A percentile compares a stretch with the other conserved stretches of the same genome.
These are phyloP conservation scores for Guyanaporus albipodus DNA, from an alignment of 768 basidiomycete genomes.

Conservation along the genomic window DNA sequence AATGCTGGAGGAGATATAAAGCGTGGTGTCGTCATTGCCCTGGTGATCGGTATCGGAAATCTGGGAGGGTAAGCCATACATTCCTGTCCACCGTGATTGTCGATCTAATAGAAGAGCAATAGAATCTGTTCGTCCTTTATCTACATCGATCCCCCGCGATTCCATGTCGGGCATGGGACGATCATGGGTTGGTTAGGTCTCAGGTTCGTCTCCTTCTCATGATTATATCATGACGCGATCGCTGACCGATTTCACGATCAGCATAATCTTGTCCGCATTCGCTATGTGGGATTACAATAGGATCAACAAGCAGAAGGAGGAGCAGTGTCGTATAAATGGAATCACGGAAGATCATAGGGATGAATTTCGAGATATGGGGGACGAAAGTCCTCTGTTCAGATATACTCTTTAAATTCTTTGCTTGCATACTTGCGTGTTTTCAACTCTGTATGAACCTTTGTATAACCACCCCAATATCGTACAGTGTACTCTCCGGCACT, in stretches of 20 bases:
- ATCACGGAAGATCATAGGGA: conserved; percentile 38
- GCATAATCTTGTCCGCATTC: conserved; percentile 40
- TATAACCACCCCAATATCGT: too few relatives aligned
- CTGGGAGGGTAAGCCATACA: conserved; percentile 42
- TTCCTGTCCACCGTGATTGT: conserved; percentile 9
- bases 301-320: conserved; percentile 48
- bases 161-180: conserved; percentile 36
- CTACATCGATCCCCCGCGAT: conserved; percentile 37
- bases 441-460: too few relatives aligned
- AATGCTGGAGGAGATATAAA: conserved; percentile 55
- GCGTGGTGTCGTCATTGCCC: conserved; percentile 47
- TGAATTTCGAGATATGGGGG: conserved; percentile 48
- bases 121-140: conserved; percentile 43
- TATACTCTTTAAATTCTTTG: conserved; percentile 14
- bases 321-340: conserved; percentile 39
- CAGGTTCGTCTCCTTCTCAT: conserved; percentile 17
- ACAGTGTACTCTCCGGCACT: too few relatives aligned
- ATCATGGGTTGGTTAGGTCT: conserved; percentile 35
- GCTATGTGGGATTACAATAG: conserved; percentile 48
- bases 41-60: conserved; percentile 54
- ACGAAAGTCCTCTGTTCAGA: conserved; percentile 55
- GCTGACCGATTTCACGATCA: conserved; percentile 27
- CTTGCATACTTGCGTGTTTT: too few relatives aligned
- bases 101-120: not conserved
- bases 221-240: conserved; percentile 14